Evolutionary conservation across 805 yeast genomes (phyloP).

Genomic region (Pichia thaimueangensis): DNA sequence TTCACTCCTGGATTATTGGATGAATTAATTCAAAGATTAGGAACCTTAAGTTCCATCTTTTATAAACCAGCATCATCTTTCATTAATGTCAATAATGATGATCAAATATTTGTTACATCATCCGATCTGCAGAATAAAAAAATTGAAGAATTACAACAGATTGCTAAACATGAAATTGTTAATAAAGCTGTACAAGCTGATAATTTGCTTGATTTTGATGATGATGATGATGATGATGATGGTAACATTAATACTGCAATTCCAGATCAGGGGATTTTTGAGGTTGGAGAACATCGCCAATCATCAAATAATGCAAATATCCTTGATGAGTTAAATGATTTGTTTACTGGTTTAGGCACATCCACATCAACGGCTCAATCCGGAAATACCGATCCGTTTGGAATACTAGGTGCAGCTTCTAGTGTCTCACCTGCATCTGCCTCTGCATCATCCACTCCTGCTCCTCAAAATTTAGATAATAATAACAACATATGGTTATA

Average conservation of each 20-base stretch:
- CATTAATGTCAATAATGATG: conserved; percentile 24
- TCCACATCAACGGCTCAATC: conserved; percentile 19
- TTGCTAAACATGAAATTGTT: conserved; percentile 72
- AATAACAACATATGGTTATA: too few species aligned
- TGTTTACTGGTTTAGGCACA: conserved; percentile 37
- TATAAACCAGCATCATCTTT: conserved; percentile 74
- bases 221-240: conserved; percentile 35
- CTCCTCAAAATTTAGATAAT: too few species aligned
- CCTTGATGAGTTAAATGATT: conserved; percentile 69
- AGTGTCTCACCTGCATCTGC: not conserved
- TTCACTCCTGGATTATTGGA: conserved; percentile 65
- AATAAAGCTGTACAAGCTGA: conserved; percentile 58
- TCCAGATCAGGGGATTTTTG: too few species aligned
- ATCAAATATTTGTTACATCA: conserved; percentile 18
- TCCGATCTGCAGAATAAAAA: conserved; percentile 40
- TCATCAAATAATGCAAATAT: conserved; percentile 34
- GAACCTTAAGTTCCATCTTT: conserved; percentile 83
- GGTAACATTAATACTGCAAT: too few species aligned
- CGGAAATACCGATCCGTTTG: conserved; percentile 17
- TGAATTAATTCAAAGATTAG: conserved; percentile 65
- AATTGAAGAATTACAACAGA: conserved; percentile 68
- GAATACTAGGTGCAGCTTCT: not conserved
- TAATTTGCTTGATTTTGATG: conserved; percentile 80
- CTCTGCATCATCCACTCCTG: conserved; percentile 1
- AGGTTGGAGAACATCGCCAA: conserved; percentile 15